These are phyloP conservation scores for Calocybe cyanea DNA, from an alignment of 768 basidiomycete species.

Conservation along the genomic window DNA sequence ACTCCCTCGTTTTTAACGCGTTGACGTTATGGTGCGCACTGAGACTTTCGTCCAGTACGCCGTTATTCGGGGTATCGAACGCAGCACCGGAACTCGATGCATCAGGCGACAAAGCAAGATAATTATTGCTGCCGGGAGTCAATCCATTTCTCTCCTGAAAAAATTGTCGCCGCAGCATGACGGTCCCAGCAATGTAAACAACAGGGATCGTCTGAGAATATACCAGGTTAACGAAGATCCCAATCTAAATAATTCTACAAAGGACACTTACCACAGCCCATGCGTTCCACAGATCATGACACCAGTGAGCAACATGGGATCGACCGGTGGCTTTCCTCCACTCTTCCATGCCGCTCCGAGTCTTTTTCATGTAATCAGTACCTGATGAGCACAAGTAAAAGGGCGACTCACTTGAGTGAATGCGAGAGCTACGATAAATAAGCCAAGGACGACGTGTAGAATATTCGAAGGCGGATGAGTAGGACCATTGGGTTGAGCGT, in stretches of 20 bases:
- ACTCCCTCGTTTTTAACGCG: slow-evolving; percentile 10
- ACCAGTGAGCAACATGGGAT: slow-evolving; percentile 31
- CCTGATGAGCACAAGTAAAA: slow-evolving; percentile 9
- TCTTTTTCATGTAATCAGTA: slow-evolving; percentile 19
- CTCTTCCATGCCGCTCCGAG: slow-evolving; percentile 42
- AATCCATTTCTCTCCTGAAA: slow-evolving; percentile 29
- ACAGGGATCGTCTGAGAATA: slow-evolving; percentile 34
- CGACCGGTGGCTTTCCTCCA: slow-evolving; percentile 36
- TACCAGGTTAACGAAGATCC: not conserved
- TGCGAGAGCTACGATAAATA: slow-evolving; percentile 44
- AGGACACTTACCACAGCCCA: slow-evolving; percentile 42
- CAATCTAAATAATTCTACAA: not conserved
- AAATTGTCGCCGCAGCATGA: slow-evolving; percentile 39
- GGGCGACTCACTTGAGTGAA: slow-evolving; percentile 43
- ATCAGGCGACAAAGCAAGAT: slow-evolving; percentile 21
- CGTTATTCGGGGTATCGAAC: slow-evolving; percentile 15
- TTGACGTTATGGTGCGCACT: slow-evolving; percentile 2
- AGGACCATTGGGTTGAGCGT: slow-evolving; percentile 21
- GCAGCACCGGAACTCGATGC: slow-evolving; percentile 14
- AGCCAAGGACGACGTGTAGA: slow-evolving; percentile 50
- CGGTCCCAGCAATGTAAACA: slow-evolving; percentile 42
- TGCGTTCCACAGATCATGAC: slow-evolving; percentile 37
- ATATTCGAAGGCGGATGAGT: slow-evolving; percentile 53
- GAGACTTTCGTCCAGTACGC: slow-evolving; percentile 6
- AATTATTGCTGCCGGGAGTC: slow-evolving; percentile 16